Conservation (phyloP, 208 protist genomes). For the Leishmania turanica region DNA sequence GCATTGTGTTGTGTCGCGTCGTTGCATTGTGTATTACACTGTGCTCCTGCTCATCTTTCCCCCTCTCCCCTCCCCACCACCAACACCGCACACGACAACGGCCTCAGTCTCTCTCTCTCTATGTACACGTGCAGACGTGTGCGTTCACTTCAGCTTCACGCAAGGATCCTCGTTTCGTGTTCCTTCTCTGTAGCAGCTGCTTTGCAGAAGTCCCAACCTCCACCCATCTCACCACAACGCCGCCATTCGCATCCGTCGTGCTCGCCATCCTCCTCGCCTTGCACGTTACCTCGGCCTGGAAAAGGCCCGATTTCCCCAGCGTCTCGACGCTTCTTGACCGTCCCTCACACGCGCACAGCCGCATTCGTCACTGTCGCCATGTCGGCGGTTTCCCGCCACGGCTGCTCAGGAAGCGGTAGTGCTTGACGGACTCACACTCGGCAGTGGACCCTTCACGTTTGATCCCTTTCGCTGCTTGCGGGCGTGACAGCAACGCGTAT, state of each 20-base stretch:
- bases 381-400: neutral
- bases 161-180: neutral
- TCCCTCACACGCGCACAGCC: neutral
- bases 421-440: neutral
- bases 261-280: neutral
- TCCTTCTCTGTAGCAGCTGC: neutral
- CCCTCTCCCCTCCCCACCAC: neutral
- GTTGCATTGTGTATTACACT: neutral
- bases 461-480: slow-evolving; percentile 63
- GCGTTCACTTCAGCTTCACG: neutral
- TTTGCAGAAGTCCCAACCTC: neutral
- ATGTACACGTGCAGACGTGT: neutral
- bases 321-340: neutral
- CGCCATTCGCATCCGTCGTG: neutral
- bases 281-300: neutral
- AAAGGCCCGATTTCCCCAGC: neutral
- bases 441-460: slow-evolving; percentile 23
- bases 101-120: neutral
- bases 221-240: neutral
- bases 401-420: neutral
- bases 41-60: neutral
- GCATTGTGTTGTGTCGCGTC: neutral
- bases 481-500: slow-evolving; percentile 60
- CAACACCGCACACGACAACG: neutral
- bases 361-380: neutral